A percentile compares a stretch with the other conserved stretches of the same genome.
Conservation (phyloP, 2,329 filamentous ascomycete genomes). For the Boeremia exigua region DNA sequence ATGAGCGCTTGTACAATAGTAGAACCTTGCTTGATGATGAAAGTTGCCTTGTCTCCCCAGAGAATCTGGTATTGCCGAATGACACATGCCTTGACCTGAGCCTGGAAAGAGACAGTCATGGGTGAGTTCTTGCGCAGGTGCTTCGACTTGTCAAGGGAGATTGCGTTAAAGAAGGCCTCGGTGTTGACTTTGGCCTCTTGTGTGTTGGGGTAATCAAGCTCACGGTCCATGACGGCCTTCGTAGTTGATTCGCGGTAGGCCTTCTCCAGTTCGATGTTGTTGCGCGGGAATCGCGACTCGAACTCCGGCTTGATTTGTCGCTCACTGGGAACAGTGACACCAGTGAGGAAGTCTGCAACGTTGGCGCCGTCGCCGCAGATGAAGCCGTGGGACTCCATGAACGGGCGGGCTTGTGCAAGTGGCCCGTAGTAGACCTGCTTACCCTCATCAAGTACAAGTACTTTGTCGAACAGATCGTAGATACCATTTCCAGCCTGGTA, state of each 20-base stretch:
- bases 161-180: constrained; percentile 60
- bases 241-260: constrained; percentile 60
- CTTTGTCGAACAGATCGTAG: constrained; percentile 73
- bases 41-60: constrained; percentile 68
- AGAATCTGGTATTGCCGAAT: constrained; percentile 69
- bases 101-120: constrained; percentile 50
- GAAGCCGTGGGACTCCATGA: constrained; percentile 73
- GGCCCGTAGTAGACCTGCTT: constrained; percentile 77
- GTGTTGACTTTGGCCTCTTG: constrained; percentile 51
- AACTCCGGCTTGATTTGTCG: constrained; percentile 49
- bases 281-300: constrained; percentile 52
- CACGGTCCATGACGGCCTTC: constrained; percentile 57
- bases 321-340: constrained; percentile 62
- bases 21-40: constrained; percentile 66
- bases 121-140: constrained; percentile 61
- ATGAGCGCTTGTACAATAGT: constrained; percentile 67
- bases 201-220: constrained; percentile 64
- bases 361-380: constrained; percentile 67
- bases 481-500: constrained; percentile 59
- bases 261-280: constrained; percentile 50
- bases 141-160: constrained; percentile 62
- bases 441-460: constrained; percentile 75
- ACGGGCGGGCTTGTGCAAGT: constrained; percentile 63
- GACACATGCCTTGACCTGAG: constrained; percentile 62
- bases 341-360: constrained; percentile 77